A percentile compares a stretch with the other conserved stretches of the same genome.
phyloP scores from a whole-genome alignment of 2,329 filamentous ascomycete species.

The Aspergillus phoenicis region DNA sequence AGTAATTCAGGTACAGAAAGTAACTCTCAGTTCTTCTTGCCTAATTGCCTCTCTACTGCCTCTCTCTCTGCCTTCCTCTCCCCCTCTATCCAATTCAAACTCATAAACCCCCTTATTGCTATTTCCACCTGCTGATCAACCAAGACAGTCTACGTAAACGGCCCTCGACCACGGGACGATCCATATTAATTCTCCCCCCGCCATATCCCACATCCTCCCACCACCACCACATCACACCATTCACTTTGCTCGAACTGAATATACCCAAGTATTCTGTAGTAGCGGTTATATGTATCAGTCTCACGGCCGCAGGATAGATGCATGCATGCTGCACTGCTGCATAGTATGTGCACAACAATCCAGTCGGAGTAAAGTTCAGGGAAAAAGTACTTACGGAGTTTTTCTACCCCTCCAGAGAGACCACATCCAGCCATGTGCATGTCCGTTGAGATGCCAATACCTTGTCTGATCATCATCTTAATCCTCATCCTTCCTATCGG shows the following conservation, averaged over 20 bases:
- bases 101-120: background rate
- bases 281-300: background rate
- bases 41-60: background rate
- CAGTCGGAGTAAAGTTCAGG: background rate
- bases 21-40: background rate
- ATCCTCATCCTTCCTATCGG: no score
- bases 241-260: background rate
- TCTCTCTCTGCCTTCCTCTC: background rate
- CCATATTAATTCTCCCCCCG: background rate
- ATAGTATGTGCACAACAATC: background rate
- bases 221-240: background rate
- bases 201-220: background rate
- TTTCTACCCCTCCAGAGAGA: background rate
- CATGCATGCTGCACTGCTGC: background rate
- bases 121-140: background rate
- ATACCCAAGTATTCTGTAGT: background rate
- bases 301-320: background rate
- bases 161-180: background rate
- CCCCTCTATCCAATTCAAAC: background rate
- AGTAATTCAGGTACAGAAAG: background rate
- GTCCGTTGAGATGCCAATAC: no score
- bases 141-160: conserved; percentile 1
- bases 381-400: background rate
- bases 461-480: no score
- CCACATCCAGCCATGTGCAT: background rate